phyloP scores from a whole-genome alignment of 1,284 basidiomycete species.

The Austroboletus niveus region DNA sequence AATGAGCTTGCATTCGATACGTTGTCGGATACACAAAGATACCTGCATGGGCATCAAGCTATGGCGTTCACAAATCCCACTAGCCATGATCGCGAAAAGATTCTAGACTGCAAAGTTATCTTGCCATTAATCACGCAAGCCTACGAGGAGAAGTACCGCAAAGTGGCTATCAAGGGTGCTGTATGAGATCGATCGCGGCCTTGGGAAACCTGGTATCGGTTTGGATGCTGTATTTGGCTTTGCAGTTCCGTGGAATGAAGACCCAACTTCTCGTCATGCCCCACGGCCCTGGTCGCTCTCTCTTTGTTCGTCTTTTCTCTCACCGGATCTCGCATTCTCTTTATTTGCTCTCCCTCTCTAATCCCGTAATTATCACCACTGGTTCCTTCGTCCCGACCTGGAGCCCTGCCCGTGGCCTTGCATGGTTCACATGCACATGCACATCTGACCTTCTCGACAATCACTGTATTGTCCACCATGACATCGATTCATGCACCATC shows the following conservation, averaged over 20 bases:
- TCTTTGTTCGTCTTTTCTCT: conserved; percentile 14
- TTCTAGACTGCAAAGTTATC: conserved; percentile 66
- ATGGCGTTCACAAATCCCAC: conserved; percentile 68
- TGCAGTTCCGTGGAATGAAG: conserved; percentile 18
- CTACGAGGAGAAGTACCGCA: conserved; percentile 75
- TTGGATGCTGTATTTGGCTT: conserved; percentile 1
- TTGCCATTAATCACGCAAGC: conserved; percentile 50
- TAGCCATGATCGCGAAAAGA: conserved; percentile 55
- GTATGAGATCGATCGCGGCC: conserved; percentile 36
- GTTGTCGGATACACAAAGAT: conserved; percentile 61
- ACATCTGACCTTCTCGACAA: not conserved
- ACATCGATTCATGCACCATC: conserved; percentile 3
- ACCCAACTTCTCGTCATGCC: conserved; percentile 12
- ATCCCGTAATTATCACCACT: conserved; percentile 12
- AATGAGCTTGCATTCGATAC: conserved; percentile 84
- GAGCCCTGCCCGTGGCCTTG: conserved; percentile 4
- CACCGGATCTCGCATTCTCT: conserved; percentile 10
- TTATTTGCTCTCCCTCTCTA: too few species aligned
- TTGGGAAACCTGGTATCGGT: conserved; percentile 6
- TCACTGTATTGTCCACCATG: conserved; percentile 7
- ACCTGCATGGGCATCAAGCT: conserved; percentile 71
- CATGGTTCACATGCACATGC: not conserved
- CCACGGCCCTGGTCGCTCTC: conserved; percentile 9
- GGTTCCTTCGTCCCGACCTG: conserved; percentile 4
- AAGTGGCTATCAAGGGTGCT: conserved; percentile 72